These are phyloP conservation scores for Zostera marina DNA, from an alignment of 116 monocot species.

Conservation along the genomic window DNA sequence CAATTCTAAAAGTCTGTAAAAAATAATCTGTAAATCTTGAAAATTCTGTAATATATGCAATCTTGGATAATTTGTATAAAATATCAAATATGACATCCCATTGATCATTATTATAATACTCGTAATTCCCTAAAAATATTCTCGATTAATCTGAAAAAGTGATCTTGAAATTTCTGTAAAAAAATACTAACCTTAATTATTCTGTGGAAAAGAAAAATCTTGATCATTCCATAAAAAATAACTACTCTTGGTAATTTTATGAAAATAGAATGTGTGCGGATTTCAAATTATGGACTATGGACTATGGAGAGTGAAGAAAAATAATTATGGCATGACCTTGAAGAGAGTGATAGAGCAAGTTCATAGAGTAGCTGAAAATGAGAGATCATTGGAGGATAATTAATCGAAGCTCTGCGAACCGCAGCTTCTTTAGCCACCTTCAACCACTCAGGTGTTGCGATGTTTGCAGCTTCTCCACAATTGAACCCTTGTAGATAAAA, in stretches of 20 bases:
- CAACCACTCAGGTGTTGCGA: slow-evolving; percentile 87
- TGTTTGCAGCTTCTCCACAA: slow-evolving; percentile 78
- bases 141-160: too few relatives aligned
- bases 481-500: slow-evolving; percentile 28
- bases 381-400: slow-evolving; percentile 74
- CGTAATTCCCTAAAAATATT: too few relatives aligned
- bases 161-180: background rate
- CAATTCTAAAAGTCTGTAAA: too few relatives aligned
- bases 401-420: slow-evolving; percentile 71
- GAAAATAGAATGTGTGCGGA: background rate
- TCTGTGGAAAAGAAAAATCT: too few relatives aligned
- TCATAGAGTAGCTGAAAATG: slow-evolving; percentile 81
- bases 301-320: background rate
- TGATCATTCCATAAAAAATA: too few relatives aligned
- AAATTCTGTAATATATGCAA: too few relatives aligned
- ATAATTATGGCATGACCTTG: slow-evolving; percentile 21
- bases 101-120: too few relatives aligned
- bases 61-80: too few relatives aligned
- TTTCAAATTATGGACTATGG: background rate
- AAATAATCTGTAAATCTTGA: too few relatives aligned
- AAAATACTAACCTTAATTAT: background rate
- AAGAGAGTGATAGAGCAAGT: slow-evolving; percentile 43
- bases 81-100: too few relatives aligned
- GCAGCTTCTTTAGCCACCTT: slow-evolving; percentile 80
- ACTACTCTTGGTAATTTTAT: background rate